phyloP scores from a whole-genome alignment of 129 eudicot species.

The Artemisia argyi region DNA sequence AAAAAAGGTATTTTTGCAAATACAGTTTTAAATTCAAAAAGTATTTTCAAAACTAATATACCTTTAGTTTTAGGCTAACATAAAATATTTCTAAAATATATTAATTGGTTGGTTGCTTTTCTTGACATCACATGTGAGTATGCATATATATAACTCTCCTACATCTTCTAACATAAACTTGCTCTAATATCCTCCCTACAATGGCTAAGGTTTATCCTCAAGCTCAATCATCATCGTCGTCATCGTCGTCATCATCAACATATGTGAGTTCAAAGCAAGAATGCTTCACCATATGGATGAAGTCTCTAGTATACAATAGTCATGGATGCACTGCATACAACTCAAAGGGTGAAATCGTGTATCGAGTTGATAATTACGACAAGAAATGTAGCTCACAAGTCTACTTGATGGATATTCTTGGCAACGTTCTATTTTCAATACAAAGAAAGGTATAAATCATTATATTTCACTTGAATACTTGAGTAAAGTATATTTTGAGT shows the following conservation, averaged over 20 bases:
- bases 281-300: slow-evolving; percentile 76
- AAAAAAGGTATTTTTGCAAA: too few relatives aligned
- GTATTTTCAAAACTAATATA: too few relatives aligned
- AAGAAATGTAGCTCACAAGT: slow-evolving; percentile 51
- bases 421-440: slow-evolving; percentile 61
- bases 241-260: slow-evolving; percentile 28
- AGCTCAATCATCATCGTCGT: slow-evolving; percentile 27
- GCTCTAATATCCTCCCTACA: slow-evolving; percentile 8
- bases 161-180: slow-evolving; percentile 21
- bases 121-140: slow-evolving; percentile 18
- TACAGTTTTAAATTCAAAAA: too few relatives aligned
- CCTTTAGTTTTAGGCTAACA: background rate
- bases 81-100: slow-evolving; percentile 16
- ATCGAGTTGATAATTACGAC: slow-evolving; percentile 75
- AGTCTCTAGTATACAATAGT: slow-evolving; percentile 68
- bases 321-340: slow-evolving; percentile 75
- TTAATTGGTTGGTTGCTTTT: slow-evolving; percentile 29
- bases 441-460: slow-evolving; percentile 48
- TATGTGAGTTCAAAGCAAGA: slow-evolving; percentile 28
- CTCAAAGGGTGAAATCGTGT: slow-evolving; percentile 62
- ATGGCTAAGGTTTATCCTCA: slow-evolving; percentile 58
- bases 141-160: slow-evolving; percentile 25
- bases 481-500: background rate
- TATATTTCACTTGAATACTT: background rate
- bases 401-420: slow-evolving; percentile 67